phyloP scores from a whole-genome alignment of 2,329 filamentous ascomycete species.

The Fusarium sp. region DNA sequence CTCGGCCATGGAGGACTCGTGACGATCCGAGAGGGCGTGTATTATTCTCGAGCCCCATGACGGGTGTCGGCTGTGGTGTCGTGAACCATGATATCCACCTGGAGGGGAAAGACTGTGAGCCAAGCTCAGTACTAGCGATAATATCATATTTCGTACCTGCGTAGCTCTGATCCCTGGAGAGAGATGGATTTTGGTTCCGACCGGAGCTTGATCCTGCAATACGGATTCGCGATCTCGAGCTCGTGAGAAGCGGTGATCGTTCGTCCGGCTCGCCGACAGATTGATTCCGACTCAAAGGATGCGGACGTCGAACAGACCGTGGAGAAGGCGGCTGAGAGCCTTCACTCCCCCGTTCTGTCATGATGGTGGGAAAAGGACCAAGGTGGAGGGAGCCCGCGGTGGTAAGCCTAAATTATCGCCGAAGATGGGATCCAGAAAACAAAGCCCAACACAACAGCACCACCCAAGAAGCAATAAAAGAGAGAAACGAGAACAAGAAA shows the following conservation, averaged over 20 bases:
- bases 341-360: constrained; percentile 46
- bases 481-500: background rate
- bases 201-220: constrained; percentile 48
- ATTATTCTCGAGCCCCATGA: constrained; percentile 72
- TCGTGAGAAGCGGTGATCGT: constrained; percentile 55
- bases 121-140: background rate
- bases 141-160: constrained; percentile 45
- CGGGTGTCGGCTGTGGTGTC: constrained; percentile 66
- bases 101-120: constrained; percentile 17
- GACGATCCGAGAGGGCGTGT: constrained; percentile 68
- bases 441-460: background rate
- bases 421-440: background rate
- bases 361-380: constrained; percentile 24
- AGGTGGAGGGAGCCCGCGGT: background rate
- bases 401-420: background rate
- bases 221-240: constrained; percentile 55
- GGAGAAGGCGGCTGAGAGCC: constrained; percentile 50
- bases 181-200: constrained; percentile 35
- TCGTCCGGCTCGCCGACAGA: constrained; percentile 53
- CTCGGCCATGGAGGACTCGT: constrained; percentile 65
- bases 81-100: constrained; percentile 53
- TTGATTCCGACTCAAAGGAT: constrained; percentile 39
- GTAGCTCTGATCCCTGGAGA: constrained; percentile 57
- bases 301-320: constrained; percentile 43
- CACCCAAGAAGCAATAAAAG: background rate